Evolutionary conservation across 495 filamentous ascomycete genomes (phyloP).

Genomic region (Penicillium dipodomyicola): DNA sequence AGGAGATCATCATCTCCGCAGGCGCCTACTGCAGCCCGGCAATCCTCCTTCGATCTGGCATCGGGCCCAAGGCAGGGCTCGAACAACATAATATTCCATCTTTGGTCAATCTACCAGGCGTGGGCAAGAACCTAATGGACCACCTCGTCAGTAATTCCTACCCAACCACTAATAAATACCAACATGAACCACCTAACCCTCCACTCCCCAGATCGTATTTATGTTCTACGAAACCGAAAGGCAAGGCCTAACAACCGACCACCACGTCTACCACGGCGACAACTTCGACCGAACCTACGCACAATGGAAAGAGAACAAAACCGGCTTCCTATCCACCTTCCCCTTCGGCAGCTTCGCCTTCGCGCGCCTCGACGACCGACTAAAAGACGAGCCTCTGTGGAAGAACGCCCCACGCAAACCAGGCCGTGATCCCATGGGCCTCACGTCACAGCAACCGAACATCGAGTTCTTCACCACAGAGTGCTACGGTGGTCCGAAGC

Average conservation of each 20-base stretch:
- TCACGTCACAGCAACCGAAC: slow-evolving; percentile 48
- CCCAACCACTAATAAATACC: background rate
- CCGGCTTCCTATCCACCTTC: slow-evolving; percentile 50
- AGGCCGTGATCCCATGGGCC: slow-evolving; percentile 53
- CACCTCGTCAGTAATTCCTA: slow-evolving; percentile 36
- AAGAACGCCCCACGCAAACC: slow-evolving; percentile 35
- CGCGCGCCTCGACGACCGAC: slow-evolving; percentile 50
- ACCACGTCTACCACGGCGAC: slow-evolving; percentile 39
- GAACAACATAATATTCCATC: slow-evolving; percentile 47
- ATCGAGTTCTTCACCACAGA: slow-evolving; percentile 53
- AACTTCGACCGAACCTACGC: slow-evolving; percentile 40
- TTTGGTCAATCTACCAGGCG: slow-evolving; percentile 49
- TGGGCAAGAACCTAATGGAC: slow-evolving; percentile 56
- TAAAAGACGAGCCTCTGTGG: slow-evolving; percentile 45
- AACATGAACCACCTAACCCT: background rate
- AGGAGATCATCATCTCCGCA: slow-evolving; percentile 52
- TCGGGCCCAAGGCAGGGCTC: slow-evolving; percentile 52
- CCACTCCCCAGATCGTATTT: slow-evolving; percentile 24
- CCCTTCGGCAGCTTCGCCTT: slow-evolving; percentile 56
- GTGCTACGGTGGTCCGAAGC: slow-evolving; percentile 52
- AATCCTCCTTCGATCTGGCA: slow-evolving; percentile 54
- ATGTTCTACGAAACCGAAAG: slow-evolving; percentile 51
- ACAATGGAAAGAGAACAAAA: slow-evolving; percentile 49
- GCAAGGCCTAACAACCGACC: slow-evolving; percentile 42
- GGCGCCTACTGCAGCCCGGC: slow-evolving; percentile 58